Base-by-base conservation (phyloP, 108 stramenopile genomes). In the Fragilaria radians region DNA sequence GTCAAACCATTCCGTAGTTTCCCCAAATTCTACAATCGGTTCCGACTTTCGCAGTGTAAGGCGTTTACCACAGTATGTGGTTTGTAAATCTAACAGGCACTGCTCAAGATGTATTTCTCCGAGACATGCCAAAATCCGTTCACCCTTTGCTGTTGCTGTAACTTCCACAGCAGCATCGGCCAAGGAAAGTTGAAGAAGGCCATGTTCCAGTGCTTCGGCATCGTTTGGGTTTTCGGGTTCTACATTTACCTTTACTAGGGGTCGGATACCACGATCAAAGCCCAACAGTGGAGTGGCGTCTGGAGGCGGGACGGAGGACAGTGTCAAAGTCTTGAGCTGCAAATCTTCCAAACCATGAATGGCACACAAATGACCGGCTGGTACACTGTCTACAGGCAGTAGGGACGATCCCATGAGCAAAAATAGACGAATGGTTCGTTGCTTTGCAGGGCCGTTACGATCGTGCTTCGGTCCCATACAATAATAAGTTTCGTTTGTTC, bases 101-200 rank as follows among this genome's bases (percentile, higher is more conserved):
- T 86, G 87, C 69, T 92, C 91, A 29, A 92, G 65, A 79, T 92
- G 91, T 49, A 92, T 70, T 65, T 92, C 91, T 31, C 91, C 91
- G 9, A 89, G 72, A 64, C 87, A 88, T 5, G 86, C 86, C 45
- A 92, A 56, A 0, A 89, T 74, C 17, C 81, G 74, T 72, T 92
- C 91, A 47, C 91, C 91, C 59, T 83, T 84, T 14, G 91, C 79
- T 23, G 91, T 89, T 14, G 85, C 83, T 14, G 83, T 87, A 0
- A 92, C 85, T 61, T 92, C 87, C 0, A 92, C 83, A 9, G 91
- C 79, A 18, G 85, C 81, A 74, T 92, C 91, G 11, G 91, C 91
- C 46, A 85, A 72, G 47, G 78, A 77, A 7, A 92, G 54, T 47
- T 92, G 82, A 46, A 85, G 56, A 18, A 92, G 66, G 26, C 81